Conservation (phyloP, 257 asterid genomes). For the Forsythia viridissima region DNA sequence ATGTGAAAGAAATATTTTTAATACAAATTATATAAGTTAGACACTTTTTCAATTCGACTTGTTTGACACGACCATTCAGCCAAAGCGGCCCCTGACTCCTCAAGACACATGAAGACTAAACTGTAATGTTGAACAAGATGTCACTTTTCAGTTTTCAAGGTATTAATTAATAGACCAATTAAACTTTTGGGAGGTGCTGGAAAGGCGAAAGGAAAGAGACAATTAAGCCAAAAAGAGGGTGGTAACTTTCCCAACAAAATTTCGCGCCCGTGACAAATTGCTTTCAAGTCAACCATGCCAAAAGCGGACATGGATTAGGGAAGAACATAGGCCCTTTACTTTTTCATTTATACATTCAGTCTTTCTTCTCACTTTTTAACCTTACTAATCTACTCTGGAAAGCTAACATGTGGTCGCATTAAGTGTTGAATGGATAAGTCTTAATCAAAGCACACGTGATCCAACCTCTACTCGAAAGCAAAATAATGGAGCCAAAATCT, state of each 20-base stretch:
- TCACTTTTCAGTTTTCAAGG: not conserved
- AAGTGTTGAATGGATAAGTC: not conserved
- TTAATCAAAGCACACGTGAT: constrained; percentile 46
- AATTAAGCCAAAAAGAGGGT: constrained; percentile 2
- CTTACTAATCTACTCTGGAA: not conserved
- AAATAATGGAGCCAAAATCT: constrained; percentile 23
- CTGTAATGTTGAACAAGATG: not conserved
- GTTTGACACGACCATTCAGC: too few species aligned
- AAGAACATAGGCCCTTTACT: not conserved
- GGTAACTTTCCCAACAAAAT: not conserved
- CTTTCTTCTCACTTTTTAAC: not conserved
- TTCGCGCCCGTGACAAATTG: not conserved
- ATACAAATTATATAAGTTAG: too few species aligned
- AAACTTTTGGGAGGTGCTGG: constrained; percentile 21
- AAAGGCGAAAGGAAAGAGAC: constrained; percentile 31
- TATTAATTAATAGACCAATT: not conserved
- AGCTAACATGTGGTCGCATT: not conserved
- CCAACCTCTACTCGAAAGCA: constrained; percentile 17
- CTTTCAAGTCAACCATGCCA: constrained; percentile 8
- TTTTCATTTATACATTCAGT: not conserved
- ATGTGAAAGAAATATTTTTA: too few species aligned
- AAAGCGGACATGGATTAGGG: not conserved
- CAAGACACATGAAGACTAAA: not conserved
- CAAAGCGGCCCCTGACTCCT: too few species aligned
- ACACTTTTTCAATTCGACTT: too few species aligned